Percentiles rank a stretch among this genome's conserved stretches.
Conservation (phyloP, 306 rosid species). For the Dryas drummondii region DNA sequence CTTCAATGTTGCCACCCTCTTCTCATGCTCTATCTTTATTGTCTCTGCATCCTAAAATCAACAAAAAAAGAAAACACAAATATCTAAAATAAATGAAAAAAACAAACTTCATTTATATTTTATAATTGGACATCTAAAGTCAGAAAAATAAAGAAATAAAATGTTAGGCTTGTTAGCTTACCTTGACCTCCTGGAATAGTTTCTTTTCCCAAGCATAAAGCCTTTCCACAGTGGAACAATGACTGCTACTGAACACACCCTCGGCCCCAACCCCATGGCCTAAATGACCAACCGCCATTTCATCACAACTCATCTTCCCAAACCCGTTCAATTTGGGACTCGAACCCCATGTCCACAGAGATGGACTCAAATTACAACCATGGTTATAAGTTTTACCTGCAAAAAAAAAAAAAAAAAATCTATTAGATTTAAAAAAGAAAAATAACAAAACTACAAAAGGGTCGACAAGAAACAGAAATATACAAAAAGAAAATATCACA, state of each 20-base stretch:
- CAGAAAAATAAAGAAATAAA: neutral
- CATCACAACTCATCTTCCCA: constrained; percentile 48
- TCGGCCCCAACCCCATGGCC: constrained; percentile 34
- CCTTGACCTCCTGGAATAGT: constrained; percentile 87
- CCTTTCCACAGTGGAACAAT: constrained; percentile 82
- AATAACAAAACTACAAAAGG: neutral
- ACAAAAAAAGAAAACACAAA: neutral
- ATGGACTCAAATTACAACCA: constrained; percentile 70
- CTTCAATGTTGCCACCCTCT: constrained; percentile 59
- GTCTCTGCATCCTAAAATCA: constrained; percentile 68
- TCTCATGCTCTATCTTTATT: constrained; percentile 71
- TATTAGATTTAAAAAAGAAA: neutral
- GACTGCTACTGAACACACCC: constrained; percentile 49
- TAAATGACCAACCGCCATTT: constrained; percentile 34
- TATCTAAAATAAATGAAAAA: too few relatives aligned
- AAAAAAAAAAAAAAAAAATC: constrained; percentile 9
- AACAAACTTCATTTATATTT: neutral
- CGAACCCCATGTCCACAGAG: constrained; percentile 69
- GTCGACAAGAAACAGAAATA: too few relatives aligned
- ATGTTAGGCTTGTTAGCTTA: constrained; percentile 29
- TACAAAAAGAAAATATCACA: too few relatives aligned
- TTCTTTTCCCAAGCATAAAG: constrained; percentile 95
- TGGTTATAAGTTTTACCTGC: constrained; percentile 67
- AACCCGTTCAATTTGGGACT: constrained; percentile 56
- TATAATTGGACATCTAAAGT: constrained; percentile 4